phyloP scores from a whole-genome alignment of 805 yeast genomes.

The Zygosaccharomyces kombuchaensis region DNA sequence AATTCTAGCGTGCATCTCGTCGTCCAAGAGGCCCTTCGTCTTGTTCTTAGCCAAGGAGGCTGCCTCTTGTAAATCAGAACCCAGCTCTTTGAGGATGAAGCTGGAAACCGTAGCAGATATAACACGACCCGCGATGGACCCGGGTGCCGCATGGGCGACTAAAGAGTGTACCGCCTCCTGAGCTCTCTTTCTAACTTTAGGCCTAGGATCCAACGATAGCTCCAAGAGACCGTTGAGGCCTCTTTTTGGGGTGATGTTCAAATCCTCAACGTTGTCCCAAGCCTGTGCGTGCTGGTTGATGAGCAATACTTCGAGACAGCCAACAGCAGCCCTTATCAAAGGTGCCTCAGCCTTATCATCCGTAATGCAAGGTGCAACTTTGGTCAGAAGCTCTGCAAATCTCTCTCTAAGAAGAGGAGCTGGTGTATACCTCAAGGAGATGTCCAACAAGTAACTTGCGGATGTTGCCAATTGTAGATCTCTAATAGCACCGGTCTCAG shows the following conservation, averaged over 20 bases:
- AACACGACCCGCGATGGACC: constrained; percentile 74
- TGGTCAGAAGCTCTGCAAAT: constrained; percentile 71
- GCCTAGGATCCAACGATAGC: constrained; percentile 80
- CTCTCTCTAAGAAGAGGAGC: constrained; percentile 63
- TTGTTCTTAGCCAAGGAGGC: constrained; percentile 36
- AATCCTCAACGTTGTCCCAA: constrained; percentile 59
- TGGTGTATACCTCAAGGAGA: constrained; percentile 72
- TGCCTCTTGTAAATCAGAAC: constrained; percentile 41
- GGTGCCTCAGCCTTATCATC: constrained; percentile 71
- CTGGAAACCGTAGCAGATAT: constrained; percentile 70
- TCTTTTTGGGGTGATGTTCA: constrained; percentile 63
- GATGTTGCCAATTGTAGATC: constrained; percentile 67
- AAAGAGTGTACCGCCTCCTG: constrained; percentile 76
- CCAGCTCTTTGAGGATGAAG: constrained; percentile 54
- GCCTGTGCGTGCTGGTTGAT: constrained; percentile 73
- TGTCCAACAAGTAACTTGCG: constrained; percentile 75
- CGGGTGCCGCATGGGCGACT: constrained; percentile 62
- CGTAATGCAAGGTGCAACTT: constrained; percentile 76
- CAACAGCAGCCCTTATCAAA: constrained; percentile 74
- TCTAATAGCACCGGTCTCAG: constrained; percentile 44
- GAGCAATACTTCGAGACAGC: constrained; percentile 75
- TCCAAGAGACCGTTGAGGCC: constrained; percentile 76
- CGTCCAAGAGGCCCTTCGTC: constrained; percentile 33
- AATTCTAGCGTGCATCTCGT: constrained; percentile 51
- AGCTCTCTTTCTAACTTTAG: constrained; percentile 93